Conservation (phyloP, 2,329 filamentous ascomycete genomes). For the Claviceps monticola region DNA sequence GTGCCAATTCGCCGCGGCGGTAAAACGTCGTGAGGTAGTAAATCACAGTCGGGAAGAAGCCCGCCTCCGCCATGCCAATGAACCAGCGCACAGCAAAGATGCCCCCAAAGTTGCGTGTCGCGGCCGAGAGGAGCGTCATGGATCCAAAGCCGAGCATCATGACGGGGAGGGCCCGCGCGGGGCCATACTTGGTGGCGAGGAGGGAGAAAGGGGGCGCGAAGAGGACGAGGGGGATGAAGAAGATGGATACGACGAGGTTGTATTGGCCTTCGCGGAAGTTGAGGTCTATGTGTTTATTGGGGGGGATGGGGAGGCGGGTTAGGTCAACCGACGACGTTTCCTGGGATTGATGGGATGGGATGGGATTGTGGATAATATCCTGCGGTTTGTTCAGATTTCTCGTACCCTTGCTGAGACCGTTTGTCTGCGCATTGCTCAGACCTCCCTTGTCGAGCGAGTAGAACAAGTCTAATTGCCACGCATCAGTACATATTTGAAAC, state of each 20-base stretch:
- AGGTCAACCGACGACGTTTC: no score
- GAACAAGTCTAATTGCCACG: conserved; percentile 25
- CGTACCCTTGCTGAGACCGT: conserved; percentile 24
- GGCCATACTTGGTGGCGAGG: conserved; percentile 57
- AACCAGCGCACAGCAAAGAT: conserved; percentile 36
- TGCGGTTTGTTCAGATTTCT: neutral
- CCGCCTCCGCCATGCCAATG: conserved; percentile 40
- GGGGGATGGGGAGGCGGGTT: no score
- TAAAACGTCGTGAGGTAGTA: conserved; percentile 41
- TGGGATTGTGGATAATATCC: neutral
- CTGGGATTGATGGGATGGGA: no score
- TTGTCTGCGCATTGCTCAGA: conserved; percentile 42
- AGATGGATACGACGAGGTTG: conserved; percentile 57
- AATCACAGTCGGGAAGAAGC: conserved; percentile 39
- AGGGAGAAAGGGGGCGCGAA: conserved; percentile 47
- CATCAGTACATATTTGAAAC: neutral
- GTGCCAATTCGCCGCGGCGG: conserved; percentile 29
- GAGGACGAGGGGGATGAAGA: conserved; percentile 64
- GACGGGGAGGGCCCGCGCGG: conserved; percentile 50
- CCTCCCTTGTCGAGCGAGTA: conserved; percentile 31
- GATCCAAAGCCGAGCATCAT: conserved; percentile 62
- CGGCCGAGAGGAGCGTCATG: conserved; percentile 46
- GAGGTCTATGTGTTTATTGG: conserved; percentile 18
- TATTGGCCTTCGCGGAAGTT: conserved; percentile 49
- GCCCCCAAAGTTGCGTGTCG: conserved; percentile 33